Conservation (phyloP, 768 basidiomycete species). For the Lepiota brunneoincarnata region DNA sequence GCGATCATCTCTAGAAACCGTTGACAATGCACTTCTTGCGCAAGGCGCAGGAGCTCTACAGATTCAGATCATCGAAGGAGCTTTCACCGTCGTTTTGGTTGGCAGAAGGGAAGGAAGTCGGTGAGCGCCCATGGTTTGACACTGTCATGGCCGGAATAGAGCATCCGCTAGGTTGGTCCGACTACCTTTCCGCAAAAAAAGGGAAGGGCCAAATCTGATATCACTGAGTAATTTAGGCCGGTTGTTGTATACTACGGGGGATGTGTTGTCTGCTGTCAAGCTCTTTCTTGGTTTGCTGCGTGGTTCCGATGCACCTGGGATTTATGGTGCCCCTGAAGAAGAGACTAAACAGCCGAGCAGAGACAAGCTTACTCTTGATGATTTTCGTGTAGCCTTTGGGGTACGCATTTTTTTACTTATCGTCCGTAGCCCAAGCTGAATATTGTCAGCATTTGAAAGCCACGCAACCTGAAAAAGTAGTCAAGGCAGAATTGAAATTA, state of each 20-base stretch:
- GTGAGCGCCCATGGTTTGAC: slow-evolving; percentile 46
- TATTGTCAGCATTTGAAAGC: slow-evolving; percentile 64
- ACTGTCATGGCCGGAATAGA: slow-evolving; percentile 72
- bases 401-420: slow-evolving; percentile 39
- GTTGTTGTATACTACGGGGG: slow-evolving; percentile 87
- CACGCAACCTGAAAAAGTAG: slow-evolving; percentile 45
- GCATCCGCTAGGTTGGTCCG: slow-evolving; percentile 64
- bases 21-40: slow-evolving; percentile 80
- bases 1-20: slow-evolving; percentile 58
- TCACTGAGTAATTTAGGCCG: slow-evolving; percentile 49
- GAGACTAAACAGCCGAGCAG: slow-evolving; percentile 28
- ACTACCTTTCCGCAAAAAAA: background rate
- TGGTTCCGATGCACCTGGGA: slow-evolving; percentile 29
- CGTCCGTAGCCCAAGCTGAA: background rate
- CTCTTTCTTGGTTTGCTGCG: slow-evolving; percentile 75
- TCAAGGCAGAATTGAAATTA: slow-evolving; percentile 47
- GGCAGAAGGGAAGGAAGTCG: slow-evolving; percentile 51
- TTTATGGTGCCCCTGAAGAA: slow-evolving; percentile 5
- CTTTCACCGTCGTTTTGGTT: slow-evolving; percentile 84
- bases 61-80: slow-evolving; percentile 44
- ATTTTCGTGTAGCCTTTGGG: slow-evolving; percentile 83
- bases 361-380: slow-evolving; percentile 78
- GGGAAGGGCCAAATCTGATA: background rate
- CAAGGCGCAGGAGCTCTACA: slow-evolving; percentile 65
- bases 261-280: slow-evolving; percentile 70